Conservation (phyloP, 768 basidiomycete genomes). For the Pilatotrama ljubarskyi region DNA sequence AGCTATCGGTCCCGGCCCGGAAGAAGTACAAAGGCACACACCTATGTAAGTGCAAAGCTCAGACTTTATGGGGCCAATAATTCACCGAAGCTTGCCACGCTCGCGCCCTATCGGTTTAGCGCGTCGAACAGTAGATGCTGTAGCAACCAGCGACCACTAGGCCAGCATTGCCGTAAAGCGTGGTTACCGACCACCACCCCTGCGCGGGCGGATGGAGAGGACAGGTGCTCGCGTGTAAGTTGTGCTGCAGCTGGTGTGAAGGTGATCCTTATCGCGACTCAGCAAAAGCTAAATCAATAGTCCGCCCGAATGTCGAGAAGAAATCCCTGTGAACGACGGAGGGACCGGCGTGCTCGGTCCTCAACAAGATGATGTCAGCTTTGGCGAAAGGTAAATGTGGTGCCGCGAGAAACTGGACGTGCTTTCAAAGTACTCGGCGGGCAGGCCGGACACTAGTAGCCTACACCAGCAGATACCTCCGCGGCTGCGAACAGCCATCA, state of each 20-base stretch:
- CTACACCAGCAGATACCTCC: not conserved
- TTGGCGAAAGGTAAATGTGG: not conserved
- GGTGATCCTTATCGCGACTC: not conserved
- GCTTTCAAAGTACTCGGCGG: not conserved
- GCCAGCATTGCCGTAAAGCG: slow-evolving; percentile 6
- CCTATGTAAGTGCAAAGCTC: slow-evolving; percentile 4
- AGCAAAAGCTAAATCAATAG: not conserved
- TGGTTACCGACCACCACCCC: slow-evolving; percentile 5
- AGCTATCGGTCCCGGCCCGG: slow-evolving; percentile 8
- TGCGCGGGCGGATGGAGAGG: not conserved
- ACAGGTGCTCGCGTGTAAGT: not conserved
- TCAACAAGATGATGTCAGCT: not conserved
- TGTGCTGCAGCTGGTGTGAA: slow-evolving; percentile 8
- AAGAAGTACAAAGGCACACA: slow-evolving; percentile 7
- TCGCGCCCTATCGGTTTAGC: not conserved
- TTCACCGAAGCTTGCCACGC: not conserved
- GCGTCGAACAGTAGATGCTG: not conserved
- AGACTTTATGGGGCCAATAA: not conserved
- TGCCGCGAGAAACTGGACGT: not conserved
- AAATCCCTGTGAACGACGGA: not conserved
- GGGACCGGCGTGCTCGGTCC: not conserved
- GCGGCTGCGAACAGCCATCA: slow-evolving; percentile 1
- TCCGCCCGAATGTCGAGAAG: not conserved
- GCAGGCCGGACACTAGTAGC: not conserved
- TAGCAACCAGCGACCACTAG: not conserved